These are phyloP conservation scores for Chaetomium strumarium DNA, from an alignment of 2,329 filamentous ascomycete species.

Conservation along the genomic window DNA sequence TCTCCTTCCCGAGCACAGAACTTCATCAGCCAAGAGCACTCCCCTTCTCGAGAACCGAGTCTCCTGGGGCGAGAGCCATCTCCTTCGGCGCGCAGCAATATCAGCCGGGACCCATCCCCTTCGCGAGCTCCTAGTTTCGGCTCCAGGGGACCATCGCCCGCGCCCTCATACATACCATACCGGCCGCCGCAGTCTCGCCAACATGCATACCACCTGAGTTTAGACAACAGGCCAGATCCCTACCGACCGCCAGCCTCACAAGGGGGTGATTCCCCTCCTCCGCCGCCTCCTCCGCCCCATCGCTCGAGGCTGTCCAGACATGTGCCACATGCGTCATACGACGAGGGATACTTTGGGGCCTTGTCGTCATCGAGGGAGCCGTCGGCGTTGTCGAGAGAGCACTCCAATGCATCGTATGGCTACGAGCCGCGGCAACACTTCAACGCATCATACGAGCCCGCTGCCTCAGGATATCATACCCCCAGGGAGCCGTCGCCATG, in stretches of 20 bases:
- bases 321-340: conserved; percentile 30
- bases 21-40: background rate
- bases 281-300: conserved; percentile 78
- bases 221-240: conserved; percentile 14
- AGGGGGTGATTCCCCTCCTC: conserved; percentile 57
- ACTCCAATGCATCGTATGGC: conserved; percentile 29
- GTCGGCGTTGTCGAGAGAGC: conserved; percentile 24
- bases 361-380: conserved; percentile 14
- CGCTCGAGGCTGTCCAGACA: conserved; percentile 37
- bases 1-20: background rate
- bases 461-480: conserved; percentile 42
- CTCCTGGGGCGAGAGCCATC: conserved; percentile 1
- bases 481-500: conserved; percentile 56
- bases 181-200: conserved; percentile 23
- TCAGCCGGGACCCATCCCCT: conserved; percentile 13
- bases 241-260: conserved; percentile 7
- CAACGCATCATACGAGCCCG: conserved; percentile 32
- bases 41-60: background rate
- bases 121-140: conserved; percentile 35
- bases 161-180: conserved; percentile 24
- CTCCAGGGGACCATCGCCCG: conserved; percentile 24
- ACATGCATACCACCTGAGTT: conserved; percentile 18
- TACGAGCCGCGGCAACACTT: conserved; percentile 23
- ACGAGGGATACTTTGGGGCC: conserved; percentile 21
- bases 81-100: conserved; percentile 19